phyloP scores from a whole-genome alignment of 1,139 yeast species.

The Entelexis paramagnoliae region DNA sequence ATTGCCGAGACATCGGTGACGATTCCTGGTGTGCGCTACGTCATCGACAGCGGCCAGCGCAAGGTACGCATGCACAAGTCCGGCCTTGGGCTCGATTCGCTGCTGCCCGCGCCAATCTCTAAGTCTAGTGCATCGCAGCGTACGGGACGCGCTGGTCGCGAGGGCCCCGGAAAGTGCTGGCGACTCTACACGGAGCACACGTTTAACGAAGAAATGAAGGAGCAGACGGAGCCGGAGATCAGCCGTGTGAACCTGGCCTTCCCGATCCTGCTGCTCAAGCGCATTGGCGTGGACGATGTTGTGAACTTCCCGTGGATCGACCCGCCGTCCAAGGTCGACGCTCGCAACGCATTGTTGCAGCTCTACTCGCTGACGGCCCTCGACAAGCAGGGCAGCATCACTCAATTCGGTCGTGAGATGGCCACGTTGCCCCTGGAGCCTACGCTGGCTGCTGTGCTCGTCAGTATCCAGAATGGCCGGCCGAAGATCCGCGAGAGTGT shows the following conservation, averaged over 20 bases:
- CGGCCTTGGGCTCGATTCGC: slow-evolving; percentile 78
- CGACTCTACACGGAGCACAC: slow-evolving; percentile 70
- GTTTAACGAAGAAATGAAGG: slow-evolving; percentile 43
- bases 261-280: slow-evolving; percentile 74
- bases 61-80: slow-evolving; percentile 94
- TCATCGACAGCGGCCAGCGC: slow-evolving; percentile 81
- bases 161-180: slow-evolving; percentile 79
- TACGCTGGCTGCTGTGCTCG: slow-evolving; percentile 76
- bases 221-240: slow-evolving; percentile 88
- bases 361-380: slow-evolving; percentile 72
- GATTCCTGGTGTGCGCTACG: slow-evolving; percentile 90
- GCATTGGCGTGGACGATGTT: slow-evolving; percentile 72
- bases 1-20: slow-evolving; percentile 97
- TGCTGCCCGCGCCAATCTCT: slow-evolving; percentile 83
- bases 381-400: slow-evolving; percentile 63
- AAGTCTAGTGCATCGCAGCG: slow-evolving; percentile 93
- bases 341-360: slow-evolving; percentile 66
- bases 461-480: slow-evolving; percentile 57
- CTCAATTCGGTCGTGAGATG: slow-evolving; percentile 71
- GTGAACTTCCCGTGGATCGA: slow-evolving; percentile 88
- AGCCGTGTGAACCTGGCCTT: slow-evolving; percentile 74
- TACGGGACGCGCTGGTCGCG: slow-evolving; percentile 99
- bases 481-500: slow-evolving; percentile 43
- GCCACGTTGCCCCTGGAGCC: slow-evolving; percentile 85
- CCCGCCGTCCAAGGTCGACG: slow-evolving; percentile 71